Conservation (phyloP, 495 filamentous ascomycete species). For the Pyrenula aspistea region DNA sequence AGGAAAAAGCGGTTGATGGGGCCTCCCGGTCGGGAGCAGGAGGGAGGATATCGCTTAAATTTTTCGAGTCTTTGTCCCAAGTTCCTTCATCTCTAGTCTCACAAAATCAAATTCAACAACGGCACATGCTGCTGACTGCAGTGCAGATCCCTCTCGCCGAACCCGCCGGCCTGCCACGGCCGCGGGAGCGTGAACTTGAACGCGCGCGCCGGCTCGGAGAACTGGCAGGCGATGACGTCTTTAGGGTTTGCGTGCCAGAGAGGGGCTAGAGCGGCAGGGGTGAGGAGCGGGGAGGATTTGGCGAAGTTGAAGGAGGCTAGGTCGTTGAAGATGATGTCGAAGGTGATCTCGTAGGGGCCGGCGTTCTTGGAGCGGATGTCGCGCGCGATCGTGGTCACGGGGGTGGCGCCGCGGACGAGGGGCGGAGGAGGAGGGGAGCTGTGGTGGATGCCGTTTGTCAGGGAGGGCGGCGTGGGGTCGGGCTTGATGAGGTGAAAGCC, state of each 20-base stretch:
- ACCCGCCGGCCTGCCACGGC: slow-evolving; percentile 3
- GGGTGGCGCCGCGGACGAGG: slow-evolving; percentile 3
- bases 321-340: slow-evolving; percentile 35
- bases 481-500: no score
- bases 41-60: no score
- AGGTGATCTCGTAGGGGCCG: slow-evolving; percentile 36
- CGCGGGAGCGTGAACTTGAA: slow-evolving; percentile 31
- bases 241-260: slow-evolving; percentile 19
- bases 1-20: no score
- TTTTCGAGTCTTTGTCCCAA: no score
- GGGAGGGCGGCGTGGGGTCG: background rate
- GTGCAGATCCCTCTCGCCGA: no score
- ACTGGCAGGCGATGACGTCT: slow-evolving; percentile 24
- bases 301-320: slow-evolving; percentile 18
- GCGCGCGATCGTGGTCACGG: slow-evolving; percentile 21
- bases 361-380: slow-evolving; percentile 38
- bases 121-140: no score
- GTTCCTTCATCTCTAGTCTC: no score
- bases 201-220: slow-evolving; percentile 29
- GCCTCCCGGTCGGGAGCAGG: no score
- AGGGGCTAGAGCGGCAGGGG: slow-evolving; percentile 11
- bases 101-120: no score
- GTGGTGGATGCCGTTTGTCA: background rate
- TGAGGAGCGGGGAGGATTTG: slow-evolving; percentile 21
- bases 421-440: background rate